Conservation (phyloP, 768 basidiomycete species). For the Tubosaeta sp. region DNA sequence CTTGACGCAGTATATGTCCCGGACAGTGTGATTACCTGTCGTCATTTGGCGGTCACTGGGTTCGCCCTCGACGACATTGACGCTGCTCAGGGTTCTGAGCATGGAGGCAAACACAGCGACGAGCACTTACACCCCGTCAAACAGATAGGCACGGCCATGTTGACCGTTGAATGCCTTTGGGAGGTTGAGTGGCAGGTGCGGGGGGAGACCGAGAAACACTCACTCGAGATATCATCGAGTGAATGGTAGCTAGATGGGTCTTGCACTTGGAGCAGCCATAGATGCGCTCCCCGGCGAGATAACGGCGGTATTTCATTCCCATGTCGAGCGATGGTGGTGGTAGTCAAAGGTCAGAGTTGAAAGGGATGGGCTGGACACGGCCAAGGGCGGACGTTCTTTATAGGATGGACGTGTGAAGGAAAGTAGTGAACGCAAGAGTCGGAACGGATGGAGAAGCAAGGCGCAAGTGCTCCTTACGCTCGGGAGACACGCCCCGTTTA, state of each 20-base stretch:
- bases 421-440: slow-evolving; percentile 1
- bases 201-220: slow-evolving; percentile 22
- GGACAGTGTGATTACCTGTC: slow-evolving; percentile 92
- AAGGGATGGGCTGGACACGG: too few species aligned
- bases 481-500: slow-evolving; percentile 20
- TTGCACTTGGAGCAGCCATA: slow-evolving; percentile 85
- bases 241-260: slow-evolving; percentile 88
- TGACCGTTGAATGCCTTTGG: slow-evolving; percentile 93
- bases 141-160: slow-evolving; percentile 92
- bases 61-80: slow-evolving; percentile 88
- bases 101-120: slow-evolving; percentile 8
- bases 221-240: slow-evolving; percentile 87
- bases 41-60: slow-evolving; percentile 94
- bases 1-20: slow-evolving; percentile 92
- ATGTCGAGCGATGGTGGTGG: slow-evolving; percentile 36
- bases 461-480: slow-evolving; percentile 22
- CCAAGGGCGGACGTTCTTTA: slow-evolving; percentile 19
- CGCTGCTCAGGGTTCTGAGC: slow-evolving; percentile 43
- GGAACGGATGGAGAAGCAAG: slow-evolving; percentile 10
- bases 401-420: slow-evolving; percentile 29
- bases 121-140: slow-evolving; percentile 80
- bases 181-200: slow-evolving; percentile 11
- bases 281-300: slow-evolving; percentile 79
- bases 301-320: slow-evolving; percentile 89
- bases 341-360: not conserved